A percentile compares a stretch with the other conserved stretches of the same genome.
phyloP scores from a whole-genome alignment of 192 early-diverging fungal genomes.

The Coemansia sp. region DNA sequence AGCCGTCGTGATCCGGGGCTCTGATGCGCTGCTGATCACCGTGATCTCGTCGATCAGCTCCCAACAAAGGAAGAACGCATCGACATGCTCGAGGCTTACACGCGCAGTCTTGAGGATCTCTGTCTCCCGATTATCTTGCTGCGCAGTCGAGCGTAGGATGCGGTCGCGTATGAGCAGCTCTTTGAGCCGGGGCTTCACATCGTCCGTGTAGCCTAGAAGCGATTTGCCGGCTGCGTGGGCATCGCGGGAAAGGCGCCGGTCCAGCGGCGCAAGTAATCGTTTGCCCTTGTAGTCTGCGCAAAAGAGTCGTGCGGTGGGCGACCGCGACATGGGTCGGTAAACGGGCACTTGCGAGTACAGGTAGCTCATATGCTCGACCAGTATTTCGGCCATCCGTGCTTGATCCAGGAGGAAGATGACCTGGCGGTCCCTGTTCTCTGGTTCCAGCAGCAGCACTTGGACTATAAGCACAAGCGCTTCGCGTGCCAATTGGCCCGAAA shows the following conservation, averaged over 20 bases:
- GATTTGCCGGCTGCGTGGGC: background rate
- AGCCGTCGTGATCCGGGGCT: constrained; percentile 15
- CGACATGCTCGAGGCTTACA: constrained; percentile 29
- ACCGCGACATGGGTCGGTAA: constrained; percentile 35
- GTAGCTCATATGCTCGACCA: constrained; percentile 48
- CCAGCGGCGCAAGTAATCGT: constrained; percentile 21
- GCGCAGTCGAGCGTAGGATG: constrained; percentile 17
- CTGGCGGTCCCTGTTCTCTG: constrained; percentile 20
- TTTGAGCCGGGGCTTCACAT: constrained; percentile 16
- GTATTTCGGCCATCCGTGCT: constrained; percentile 32
- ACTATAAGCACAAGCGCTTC: constrained; percentile 48
- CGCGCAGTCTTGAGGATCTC: constrained; percentile 21
- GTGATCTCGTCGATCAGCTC: constrained; percentile 50
- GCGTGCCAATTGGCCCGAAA: constrained; percentile 39
- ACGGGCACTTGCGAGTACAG: constrained; percentile 46
- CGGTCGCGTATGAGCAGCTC: constrained; percentile 14
- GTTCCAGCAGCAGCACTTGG: constrained; percentile 44
- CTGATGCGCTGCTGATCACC: constrained; percentile 5
- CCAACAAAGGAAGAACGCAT: constrained; percentile 51
- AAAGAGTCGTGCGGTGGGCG: constrained; percentile 24
- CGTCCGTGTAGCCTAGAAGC: background rate
- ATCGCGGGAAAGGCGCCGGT: constrained; percentile 7
- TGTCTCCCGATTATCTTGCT: constrained; percentile 34
- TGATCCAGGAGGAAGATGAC: constrained; percentile 40
- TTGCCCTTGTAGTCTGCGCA: constrained; percentile 18